Base-by-base conservation (phyloP, 2,329 filamentous ascomycete genomes). In the Fusarium zealandicum region DNA sequence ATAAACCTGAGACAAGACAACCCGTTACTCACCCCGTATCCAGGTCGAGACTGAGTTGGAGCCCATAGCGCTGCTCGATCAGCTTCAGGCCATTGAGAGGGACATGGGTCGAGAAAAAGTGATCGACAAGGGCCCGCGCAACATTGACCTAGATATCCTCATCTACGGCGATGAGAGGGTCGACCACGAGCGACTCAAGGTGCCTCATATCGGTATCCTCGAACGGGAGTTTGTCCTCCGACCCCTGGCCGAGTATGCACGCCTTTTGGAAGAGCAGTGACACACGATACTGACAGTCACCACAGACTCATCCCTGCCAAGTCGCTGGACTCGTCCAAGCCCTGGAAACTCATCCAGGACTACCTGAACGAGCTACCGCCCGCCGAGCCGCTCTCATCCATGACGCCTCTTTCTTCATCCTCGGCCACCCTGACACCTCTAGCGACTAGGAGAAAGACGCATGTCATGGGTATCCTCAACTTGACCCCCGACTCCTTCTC, bases 401-500 rank as follows among this genome's bases (percentile, higher is more conserved):
- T 87, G 44, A 86, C 84, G 1, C 84, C 84, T 2, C 72, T 88
- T 30, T 80, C 79, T 2, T 38, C 73, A 6, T 71, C 72, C 3
- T 52, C 70, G 5, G 73, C 80, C 10, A 78, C 85, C 1, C 75
- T 95, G 32, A 83, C 84, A 43, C 80, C 90, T 14, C 75, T 85
- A 25, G 75, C 78, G 27, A 75, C 80, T 6, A 78, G 80, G 38
- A 83, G 87, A 40, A 80, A 77, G 46, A 97, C 93, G 0, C 85
- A 86, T 38, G 76, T 97, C 63, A 99, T 99, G 95, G 90, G 90
- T 48, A 96, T 99, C 60, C 80, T 98, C 38, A 99, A 99, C 74
- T 78, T 96, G 45, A 98, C 95, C 0, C 93, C 93, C 0, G 93
- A 99, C 75, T 98, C 93, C 9, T 99, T 99, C 78, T 98, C 93